phyloP scores from a whole-genome alignment of 805 yeast genomes.

The Debaryomyces prosopidis region DNA sequence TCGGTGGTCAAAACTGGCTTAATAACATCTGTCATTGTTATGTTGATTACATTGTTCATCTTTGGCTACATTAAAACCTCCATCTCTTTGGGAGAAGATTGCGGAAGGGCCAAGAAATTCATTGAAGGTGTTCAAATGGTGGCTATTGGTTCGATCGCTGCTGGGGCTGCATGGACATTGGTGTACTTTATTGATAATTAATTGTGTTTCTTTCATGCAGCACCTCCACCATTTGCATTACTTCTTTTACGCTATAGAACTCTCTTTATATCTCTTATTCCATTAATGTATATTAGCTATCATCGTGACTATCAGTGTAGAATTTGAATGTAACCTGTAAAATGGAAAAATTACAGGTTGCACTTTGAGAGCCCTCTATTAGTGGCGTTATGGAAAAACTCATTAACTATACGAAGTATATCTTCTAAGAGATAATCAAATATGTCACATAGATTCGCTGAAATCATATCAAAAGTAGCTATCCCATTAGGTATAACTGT shows the following conservation, averaged over 20 bases:
- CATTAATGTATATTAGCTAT: neutral
- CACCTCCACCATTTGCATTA: neutral
- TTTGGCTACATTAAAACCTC: slow-evolving; percentile 87
- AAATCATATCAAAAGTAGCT: slow-evolving; percentile 50
- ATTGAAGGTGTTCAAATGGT: slow-evolving; percentile 90
- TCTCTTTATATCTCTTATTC: neutral
- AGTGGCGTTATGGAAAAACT: neutral
- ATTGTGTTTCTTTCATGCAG: neutral
- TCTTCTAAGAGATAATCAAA: neutral
- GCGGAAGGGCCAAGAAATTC: slow-evolving; percentile 58
- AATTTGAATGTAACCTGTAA: neutral
- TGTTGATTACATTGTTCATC: slow-evolving; percentile 81
- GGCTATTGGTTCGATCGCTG: slow-evolving; percentile 94
- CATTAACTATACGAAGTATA: too few relatives aligned
- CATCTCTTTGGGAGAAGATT: slow-evolving; percentile 79
- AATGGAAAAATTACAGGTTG: neutral
- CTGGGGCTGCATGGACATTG: slow-evolving; percentile 94
- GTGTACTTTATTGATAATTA: slow-evolving; percentile 67
- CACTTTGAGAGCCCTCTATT: neutral
- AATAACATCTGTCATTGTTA: slow-evolving; percentile 69
- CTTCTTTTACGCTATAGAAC: neutral
- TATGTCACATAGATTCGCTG: slow-evolving; percentile 40
- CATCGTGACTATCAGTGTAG: neutral
- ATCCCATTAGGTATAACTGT: slow-evolving; percentile 70
- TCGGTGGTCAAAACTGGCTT: slow-evolving; percentile 75